Evolutionary conservation across 805 yeast species (phyloP).

Genomic region (Metschnikowia lochheadii): DNA sequence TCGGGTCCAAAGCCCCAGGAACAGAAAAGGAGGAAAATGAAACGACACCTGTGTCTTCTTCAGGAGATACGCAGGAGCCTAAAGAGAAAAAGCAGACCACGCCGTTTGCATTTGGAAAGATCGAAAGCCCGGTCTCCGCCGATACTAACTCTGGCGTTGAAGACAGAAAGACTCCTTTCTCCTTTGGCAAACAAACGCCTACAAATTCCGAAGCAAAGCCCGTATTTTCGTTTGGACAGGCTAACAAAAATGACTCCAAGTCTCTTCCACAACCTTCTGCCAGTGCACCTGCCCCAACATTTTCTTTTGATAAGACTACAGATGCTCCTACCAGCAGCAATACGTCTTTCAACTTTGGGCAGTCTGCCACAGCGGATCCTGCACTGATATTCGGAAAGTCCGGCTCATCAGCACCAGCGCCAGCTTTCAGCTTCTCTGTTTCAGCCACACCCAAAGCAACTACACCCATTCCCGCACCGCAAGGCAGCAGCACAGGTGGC

Average conservation of each 20-base stretch:
- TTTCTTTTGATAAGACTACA: conserved; percentile 9
- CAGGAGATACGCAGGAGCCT: background rate
- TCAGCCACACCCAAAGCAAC: background rate
- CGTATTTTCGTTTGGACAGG: conserved; percentile 15
- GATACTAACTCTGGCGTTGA: background rate
- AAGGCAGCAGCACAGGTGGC: conserved; percentile 5
- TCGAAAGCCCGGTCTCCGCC: conserved; percentile 4
- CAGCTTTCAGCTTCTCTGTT: conserved; percentile 14
- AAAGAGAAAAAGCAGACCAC: background rate
- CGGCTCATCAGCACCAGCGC: conserved; percentile 12
- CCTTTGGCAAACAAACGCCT: conserved; percentile 4
- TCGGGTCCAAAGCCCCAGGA: background rate
- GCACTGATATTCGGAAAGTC: conserved; percentile 27
- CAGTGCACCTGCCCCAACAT: conserved; percentile 10
- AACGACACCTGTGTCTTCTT: background rate
- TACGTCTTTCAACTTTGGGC: conserved; percentile 17
- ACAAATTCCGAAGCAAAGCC: background rate
- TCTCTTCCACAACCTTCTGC: background rate
- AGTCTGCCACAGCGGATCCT: conserved; percentile 28
- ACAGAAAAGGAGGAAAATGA: background rate
- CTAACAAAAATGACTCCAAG: background rate
- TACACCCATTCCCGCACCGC: conserved; percentile 6
- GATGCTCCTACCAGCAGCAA: conserved; percentile 3
- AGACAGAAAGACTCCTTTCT: background rate
- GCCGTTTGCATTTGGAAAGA: conserved; percentile 15